Percentiles rank a stretch among this genome's conserved stretches.
Conservation (phyloP, 164 flowering plant genomes). For the Vitis cinerea region DNA sequence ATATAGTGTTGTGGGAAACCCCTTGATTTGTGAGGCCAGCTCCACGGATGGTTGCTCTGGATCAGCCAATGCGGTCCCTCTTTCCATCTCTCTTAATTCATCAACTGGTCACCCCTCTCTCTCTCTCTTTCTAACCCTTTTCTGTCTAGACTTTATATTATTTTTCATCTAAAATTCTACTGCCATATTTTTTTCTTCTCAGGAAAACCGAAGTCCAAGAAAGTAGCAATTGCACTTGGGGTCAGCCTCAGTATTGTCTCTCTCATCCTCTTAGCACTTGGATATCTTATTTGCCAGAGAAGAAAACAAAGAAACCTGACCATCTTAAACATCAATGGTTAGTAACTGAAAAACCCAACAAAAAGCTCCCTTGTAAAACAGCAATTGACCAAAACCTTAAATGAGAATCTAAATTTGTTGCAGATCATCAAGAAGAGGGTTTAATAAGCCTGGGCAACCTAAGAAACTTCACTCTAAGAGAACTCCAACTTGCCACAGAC, state of each 20-base stretch:
- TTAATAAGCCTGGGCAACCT: conserved; percentile 71
- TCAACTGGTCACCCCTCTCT: conserved; percentile 41
- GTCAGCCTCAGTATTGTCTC: conserved; percentile 43
- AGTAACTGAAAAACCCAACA: conserved; percentile 8
- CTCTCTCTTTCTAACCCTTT: background rate
- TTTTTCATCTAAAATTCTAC: background rate
- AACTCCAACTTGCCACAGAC: conserved; percentile 85
- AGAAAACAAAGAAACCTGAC: conserved; percentile 33
- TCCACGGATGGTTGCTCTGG: conserved; percentile 62
- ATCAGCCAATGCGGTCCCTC: conserved; percentile 36
- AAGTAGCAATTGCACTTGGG: conserved; percentile 70
- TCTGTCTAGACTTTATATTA: background rate
- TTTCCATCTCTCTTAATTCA: conserved; percentile 41
- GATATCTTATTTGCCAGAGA: conserved; percentile 47
- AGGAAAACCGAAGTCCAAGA: conserved; percentile 52
- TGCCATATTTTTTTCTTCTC: background rate
- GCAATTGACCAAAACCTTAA: background rate
- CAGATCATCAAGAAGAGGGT: conserved; percentile 71
- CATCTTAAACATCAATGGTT: conserved; percentile 58
- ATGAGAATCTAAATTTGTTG: conserved; percentile 1
- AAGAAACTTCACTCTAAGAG: conserved; percentile 58
- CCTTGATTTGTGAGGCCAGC: conserved; percentile 61
- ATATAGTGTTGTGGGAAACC: conserved; percentile 70
- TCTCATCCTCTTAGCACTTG: conserved; percentile 37
- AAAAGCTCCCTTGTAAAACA: background rate